These are phyloP conservation scores for Claviceps africana DNA, from an alignment of 2,329 filamentous ascomycete genomes.

Conservation along the genomic window DNA sequence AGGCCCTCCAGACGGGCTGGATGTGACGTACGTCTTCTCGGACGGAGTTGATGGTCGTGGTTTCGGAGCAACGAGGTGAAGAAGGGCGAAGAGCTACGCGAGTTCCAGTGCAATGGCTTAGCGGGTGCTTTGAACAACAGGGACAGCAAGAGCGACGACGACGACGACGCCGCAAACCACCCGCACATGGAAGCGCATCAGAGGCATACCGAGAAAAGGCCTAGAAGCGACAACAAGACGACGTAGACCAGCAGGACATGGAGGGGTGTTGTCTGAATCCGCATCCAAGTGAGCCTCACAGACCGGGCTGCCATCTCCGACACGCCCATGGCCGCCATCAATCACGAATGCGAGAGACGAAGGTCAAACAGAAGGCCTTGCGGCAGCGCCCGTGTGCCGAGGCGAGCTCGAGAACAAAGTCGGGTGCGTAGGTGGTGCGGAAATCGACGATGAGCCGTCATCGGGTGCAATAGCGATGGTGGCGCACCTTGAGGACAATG, in stretches of 20 bases:
- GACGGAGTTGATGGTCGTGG: conserved; percentile 60
- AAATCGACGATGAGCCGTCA: not conserved
- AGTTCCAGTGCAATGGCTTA: conserved; percentile 1
- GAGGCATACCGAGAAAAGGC: conserved; percentile 24
- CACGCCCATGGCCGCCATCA: conserved; percentile 8
- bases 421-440: not conserved
- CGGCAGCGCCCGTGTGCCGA: not conserved
- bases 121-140: no score
- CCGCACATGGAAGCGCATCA: no score
- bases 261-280: conserved; percentile 24
- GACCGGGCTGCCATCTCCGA: conserved; percentile 20
- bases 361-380: no score
- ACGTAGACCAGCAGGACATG: conserved; percentile 24
- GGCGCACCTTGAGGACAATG: no score
- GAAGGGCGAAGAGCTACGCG: conserved; percentile 42
- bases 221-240: conserved; percentile 18
- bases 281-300: conserved; percentile 20
- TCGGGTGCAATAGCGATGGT: not conserved
- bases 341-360: not conserved
- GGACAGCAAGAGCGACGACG: not conserved
- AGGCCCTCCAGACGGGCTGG: conserved; percentile 39
- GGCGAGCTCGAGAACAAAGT: not conserved
- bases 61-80: conserved; percentile 65
- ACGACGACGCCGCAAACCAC: no score
- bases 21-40: conserved; percentile 76